Evolutionary conservation across 2,329 filamentous ascomycete species (phyloP).

Genomic region (Penicillium rolfsii): DNA sequence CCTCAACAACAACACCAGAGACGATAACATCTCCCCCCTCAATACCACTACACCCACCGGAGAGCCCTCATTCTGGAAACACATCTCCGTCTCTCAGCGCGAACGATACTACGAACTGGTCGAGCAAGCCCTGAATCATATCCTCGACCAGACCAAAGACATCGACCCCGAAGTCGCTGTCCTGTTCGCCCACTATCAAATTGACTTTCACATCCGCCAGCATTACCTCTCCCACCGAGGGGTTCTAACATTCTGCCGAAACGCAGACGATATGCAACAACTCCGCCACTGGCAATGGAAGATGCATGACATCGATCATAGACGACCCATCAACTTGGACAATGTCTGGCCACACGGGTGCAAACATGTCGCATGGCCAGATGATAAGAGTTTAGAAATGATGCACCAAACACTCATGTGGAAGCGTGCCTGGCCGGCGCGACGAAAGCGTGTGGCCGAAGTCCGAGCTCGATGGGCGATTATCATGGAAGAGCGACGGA

Average conservation of each 20-base stretch:
- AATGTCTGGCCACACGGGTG: slow-evolving; percentile 2
- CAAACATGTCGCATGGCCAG: slow-evolving; percentile 15
- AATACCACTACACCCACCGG: slow-evolving; percentile 9
- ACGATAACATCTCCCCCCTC: slow-evolving; percentile 20
- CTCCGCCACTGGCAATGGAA: slow-evolving; percentile 34
- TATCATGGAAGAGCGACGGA: slow-evolving; percentile 24
- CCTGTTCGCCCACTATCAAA: slow-evolving; percentile 34
- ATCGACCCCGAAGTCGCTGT: slow-evolving; percentile 17
- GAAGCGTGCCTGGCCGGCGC: slow-evolving; percentile 14
- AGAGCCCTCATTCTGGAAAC: slow-evolving; percentile 22
- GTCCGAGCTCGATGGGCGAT: slow-evolving; percentile 20
- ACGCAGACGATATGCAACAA: slow-evolving; percentile 32
- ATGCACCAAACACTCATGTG: slow-evolving; percentile 20
- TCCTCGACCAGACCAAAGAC: slow-evolving; percentile 19
- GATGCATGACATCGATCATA: slow-evolving; percentile 10
- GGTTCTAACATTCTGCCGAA: slow-evolving; percentile 35
- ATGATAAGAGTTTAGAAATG: slow-evolving; percentile 19
- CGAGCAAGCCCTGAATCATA: slow-evolving; percentile 19
- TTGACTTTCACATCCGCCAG: slow-evolving; percentile 40
- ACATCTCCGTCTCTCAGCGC: slow-evolving; percentile 17
- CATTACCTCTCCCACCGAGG: slow-evolving; percentile 33
- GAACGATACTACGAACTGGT: slow-evolving; percentile 24
- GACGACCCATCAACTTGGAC: background rate
- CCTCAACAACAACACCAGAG: slow-evolving; percentile 7
- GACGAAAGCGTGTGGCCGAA: slow-evolving; percentile 14